These are phyloP conservation scores for Candida sp. DNA, from an alignment of 1,139 yeast genomes.

Conservation along the genomic window DNA sequence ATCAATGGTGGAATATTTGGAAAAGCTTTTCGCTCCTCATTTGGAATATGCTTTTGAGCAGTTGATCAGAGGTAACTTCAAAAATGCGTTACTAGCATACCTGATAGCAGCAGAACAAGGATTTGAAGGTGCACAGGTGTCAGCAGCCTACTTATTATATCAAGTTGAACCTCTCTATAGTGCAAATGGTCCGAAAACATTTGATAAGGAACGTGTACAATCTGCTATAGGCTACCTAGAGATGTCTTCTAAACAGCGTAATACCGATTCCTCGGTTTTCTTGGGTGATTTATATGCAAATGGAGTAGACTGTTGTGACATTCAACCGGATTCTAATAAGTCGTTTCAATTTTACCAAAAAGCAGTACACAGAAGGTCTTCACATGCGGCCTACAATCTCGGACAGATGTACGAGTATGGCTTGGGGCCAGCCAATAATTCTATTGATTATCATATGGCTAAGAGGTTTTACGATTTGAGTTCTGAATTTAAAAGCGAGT, in stretches of 20 bases:
- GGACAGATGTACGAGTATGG: constrained; percentile 93
- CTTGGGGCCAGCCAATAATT: constrained; percentile 56
- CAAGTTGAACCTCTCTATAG: constrained; percentile 50
- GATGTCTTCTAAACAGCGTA: constrained; percentile 63
- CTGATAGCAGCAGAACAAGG: constrained; percentile 93
- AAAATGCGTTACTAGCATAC: constrained; percentile 71
- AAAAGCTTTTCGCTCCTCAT: constrained; percentile 53
- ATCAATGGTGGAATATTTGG: constrained; percentile 55
- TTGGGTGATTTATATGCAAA: constrained; percentile 74
- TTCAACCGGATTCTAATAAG: constrained; percentile 40
- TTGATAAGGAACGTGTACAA: constrained; percentile 33
- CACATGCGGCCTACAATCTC: constrained; percentile 76
- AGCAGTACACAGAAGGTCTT: constrained; percentile 57
- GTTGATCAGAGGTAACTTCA: constrained; percentile 51
- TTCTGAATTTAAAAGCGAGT: constrained; percentile 18
- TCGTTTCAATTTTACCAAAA: constrained; percentile 63
- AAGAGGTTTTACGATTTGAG: constrained; percentile 76
- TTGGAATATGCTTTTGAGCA: constrained; percentile 65
- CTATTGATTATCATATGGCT: constrained; percentile 72
- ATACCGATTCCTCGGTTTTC: constrained; percentile 68
- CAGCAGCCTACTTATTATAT: constrained; percentile 75
- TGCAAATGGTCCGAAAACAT: constrained; percentile 14
- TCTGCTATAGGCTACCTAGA: constrained; percentile 68
- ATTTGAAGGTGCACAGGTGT: constrained; percentile 67
- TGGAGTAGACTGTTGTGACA: constrained; percentile 31